These are phyloP conservation scores for Marasmius fiardii DNA, from an alignment of 1,284 basidiomycete species.

Conservation along the genomic window DNA sequence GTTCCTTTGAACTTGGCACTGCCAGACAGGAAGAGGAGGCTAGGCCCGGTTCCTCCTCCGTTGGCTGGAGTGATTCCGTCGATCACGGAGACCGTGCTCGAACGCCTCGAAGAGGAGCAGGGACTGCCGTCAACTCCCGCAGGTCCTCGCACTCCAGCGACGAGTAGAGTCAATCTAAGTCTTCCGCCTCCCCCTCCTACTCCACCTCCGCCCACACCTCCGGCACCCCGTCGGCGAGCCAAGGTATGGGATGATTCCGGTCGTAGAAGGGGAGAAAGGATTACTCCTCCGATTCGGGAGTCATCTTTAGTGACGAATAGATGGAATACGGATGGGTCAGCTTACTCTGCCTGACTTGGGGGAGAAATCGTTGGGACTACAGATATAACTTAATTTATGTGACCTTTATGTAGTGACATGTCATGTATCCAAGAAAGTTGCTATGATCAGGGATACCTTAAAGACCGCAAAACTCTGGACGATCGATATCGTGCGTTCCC, in stretches of 20 bases:
- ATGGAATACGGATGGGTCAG: too few relatives aligned
- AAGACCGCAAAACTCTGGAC: too few relatives aligned
- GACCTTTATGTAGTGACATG: too few relatives aligned
- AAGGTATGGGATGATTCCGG: slow-evolving; percentile 3
- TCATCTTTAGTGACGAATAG: not conserved
- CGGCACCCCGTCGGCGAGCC: not conserved
- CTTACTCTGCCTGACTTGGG: too few relatives aligned
- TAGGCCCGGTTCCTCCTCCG: not conserved
- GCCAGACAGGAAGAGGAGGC: not conserved
- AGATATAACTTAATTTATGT: too few relatives aligned
- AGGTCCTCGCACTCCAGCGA: not conserved
- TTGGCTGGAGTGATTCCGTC: not conserved
- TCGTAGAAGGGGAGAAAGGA: not conserved
- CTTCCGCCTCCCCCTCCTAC: not conserved
- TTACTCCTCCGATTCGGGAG: not conserved
- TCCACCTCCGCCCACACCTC: not conserved
- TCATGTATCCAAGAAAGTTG: too few relatives aligned
- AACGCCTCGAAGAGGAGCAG: not conserved
- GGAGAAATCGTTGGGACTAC: too few relatives aligned
- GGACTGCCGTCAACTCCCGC: not conserved
- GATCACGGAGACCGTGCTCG: not conserved
- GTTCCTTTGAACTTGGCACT: too few relatives aligned
- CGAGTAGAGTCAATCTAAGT: not conserved
- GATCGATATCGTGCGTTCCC: too few relatives aligned
- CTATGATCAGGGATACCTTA: too few relatives aligned